These are phyloP conservation scores for Oryza brachyantha DNA, from an alignment of 176 grass and related monocot species.

Conservation along the genomic window DNA sequence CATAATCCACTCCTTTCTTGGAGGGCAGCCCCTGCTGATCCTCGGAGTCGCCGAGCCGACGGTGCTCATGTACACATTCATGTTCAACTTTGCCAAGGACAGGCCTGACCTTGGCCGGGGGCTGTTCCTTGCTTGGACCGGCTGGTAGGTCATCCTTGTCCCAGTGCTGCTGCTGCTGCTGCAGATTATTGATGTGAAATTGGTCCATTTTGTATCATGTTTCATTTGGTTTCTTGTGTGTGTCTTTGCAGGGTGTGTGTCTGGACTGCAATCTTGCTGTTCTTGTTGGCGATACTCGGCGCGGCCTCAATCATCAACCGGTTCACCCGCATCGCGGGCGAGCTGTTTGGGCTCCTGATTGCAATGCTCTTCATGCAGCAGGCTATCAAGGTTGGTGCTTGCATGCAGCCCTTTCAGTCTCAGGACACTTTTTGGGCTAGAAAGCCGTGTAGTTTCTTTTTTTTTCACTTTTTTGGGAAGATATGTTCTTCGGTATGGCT, in stretches of 20 bases:
- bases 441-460: neutral
- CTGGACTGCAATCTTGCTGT: conserved; percentile 84
- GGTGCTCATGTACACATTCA: conserved; percentile 99
- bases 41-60: conserved; percentile 95
- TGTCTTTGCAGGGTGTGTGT: conserved; percentile 86
- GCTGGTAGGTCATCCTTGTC: conserved; percentile 60
- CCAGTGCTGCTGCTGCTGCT: neutral
- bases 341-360: conserved; percentile 97
- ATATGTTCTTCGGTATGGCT: neutral
- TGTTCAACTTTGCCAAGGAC: conserved; percentile 97
- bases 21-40: conserved; percentile 92
- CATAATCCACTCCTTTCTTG: conserved; percentile 90
- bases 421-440: conserved; percentile 17
- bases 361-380: conserved; percentile 99
- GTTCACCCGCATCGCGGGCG: conserved; percentile 89
- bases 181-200: neutral
- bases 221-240: conserved; percentile 8
- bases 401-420: neutral
- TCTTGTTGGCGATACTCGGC: conserved; percentile 75
- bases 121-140: conserved; percentile 86
- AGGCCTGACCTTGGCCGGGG: conserved; percentile 58
- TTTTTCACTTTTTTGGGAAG: neutral
- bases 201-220: neutral
- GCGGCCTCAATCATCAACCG: conserved; percentile 91
- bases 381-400: conserved; percentile 78